A percentile compares a stretch with the other conserved stretches of the same genome.
phyloP scores from a whole-genome alignment of 805 yeast species.

The Barnettozyma pratensis region DNA sequence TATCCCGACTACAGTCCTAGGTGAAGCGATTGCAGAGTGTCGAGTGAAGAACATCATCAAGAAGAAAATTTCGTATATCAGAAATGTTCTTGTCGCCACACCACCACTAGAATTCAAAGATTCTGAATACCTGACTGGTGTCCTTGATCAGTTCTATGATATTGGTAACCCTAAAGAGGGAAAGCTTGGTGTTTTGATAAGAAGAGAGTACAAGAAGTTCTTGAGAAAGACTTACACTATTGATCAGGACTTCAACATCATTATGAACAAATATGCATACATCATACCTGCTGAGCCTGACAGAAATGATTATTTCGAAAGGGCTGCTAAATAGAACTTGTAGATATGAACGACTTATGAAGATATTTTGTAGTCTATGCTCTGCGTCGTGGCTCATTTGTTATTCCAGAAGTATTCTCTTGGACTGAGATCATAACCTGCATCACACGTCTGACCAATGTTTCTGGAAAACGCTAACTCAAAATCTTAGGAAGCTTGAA shows the following conservation, averaged over 20 bases:
- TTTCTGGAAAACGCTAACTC: too few species aligned
- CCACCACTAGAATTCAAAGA: slow-evolving; percentile 22
- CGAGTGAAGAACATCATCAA: slow-evolving; percentile 18
- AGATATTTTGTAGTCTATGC: too few species aligned
- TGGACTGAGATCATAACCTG: too few species aligned
- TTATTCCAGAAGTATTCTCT: too few species aligned
- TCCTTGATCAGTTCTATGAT: slow-evolving; percentile 12
- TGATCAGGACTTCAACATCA: slow-evolving; percentile 12
- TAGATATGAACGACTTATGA: too few species aligned
- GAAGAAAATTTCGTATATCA: slow-evolving; percentile 18
- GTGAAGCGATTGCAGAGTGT: slow-evolving; percentile 18
- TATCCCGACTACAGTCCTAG: slow-evolving; percentile 17
- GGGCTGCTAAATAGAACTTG: too few species aligned
- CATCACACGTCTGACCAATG: too few species aligned
- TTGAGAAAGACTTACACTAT: slow-evolving; percentile 18
- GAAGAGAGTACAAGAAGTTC: slow-evolving; percentile 22
- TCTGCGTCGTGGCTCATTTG: too few species aligned
- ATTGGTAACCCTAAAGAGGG: background rate
- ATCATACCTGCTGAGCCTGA: slow-evolving; percentile 7
- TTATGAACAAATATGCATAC: slow-evolving; percentile 18
- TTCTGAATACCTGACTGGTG: slow-evolving; percentile 10
- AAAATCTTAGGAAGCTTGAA: too few species aligned
- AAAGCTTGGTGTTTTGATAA: background rate
- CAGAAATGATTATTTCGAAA: slow-evolving; percentile 3
- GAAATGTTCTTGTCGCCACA: slow-evolving; percentile 8